Evolutionary conservation across 805 yeast genomes (phyloP).

Genomic region (Candida dendrica): DNA sequence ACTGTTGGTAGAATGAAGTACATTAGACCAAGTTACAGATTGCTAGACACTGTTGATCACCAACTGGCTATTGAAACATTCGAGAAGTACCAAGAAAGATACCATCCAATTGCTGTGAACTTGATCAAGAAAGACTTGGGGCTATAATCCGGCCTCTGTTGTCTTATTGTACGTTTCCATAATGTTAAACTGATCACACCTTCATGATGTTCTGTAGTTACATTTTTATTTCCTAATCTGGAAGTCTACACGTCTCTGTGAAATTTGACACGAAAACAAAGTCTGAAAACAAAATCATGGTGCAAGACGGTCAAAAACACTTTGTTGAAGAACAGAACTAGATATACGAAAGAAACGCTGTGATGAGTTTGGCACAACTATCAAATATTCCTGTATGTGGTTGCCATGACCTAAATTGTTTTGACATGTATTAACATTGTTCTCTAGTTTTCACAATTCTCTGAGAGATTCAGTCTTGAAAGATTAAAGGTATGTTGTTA

Average conservation of each 20-base stretch:
- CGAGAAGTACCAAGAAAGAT: constrained; percentile 45
- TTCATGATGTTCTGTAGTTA: neutral
- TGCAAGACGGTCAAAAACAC: no score
- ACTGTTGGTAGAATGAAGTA: constrained; percentile 93
- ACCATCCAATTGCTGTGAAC: constrained; percentile 80
- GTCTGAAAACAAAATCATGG: neutral
- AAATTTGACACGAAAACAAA: neutral
- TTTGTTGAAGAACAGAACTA: neutral
- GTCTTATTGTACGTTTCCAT: no score
- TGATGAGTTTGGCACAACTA: constrained; percentile 30
- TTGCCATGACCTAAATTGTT: neutral
- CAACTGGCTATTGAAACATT: constrained; percentile 62
- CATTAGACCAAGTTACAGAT: constrained; percentile 77
- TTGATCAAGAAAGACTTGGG: constrained; percentile 82
- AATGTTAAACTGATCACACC: neutral
- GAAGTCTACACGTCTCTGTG: neutral
- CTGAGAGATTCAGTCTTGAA: constrained; percentile 45
- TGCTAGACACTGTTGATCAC: constrained; percentile 57
- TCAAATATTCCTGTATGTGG: constrained; percentile 33
- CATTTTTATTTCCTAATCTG: neutral
- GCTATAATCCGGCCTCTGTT: constrained; percentile 17
- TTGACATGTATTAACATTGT: neutral
- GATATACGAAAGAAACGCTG: no score
- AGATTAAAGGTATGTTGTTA: constrained; percentile 35
- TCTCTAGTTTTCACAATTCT: constrained; percentile 30